phyloP scores from a whole-genome alignment of 2,329 filamentous ascomycete species.

The Aspergillus hortae region DNA sequence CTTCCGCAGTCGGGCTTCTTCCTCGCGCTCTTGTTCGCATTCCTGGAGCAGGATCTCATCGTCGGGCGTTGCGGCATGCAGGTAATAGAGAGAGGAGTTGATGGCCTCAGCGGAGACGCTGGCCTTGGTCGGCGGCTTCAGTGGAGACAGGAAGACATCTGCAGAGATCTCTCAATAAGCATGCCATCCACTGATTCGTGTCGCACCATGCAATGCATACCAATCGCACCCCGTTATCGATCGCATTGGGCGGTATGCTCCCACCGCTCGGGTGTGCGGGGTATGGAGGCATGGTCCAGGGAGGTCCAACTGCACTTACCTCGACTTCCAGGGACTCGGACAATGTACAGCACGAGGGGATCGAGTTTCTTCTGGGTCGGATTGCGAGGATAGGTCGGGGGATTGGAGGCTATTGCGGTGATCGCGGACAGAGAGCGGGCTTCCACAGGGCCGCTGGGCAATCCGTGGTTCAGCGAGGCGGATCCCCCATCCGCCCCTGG shows the following conservation, averaged over 20 bases:
- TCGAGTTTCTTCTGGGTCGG: slow-evolving; percentile 66
- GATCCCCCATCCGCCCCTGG: slow-evolving; percentile 25
- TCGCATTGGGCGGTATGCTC: background rate
- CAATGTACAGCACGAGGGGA: slow-evolving; percentile 82
- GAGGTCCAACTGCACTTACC: slow-evolving; percentile 48
- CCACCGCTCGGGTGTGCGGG: slow-evolving; percentile 5
- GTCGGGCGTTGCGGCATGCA: slow-evolving; percentile 70
- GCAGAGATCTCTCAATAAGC: slow-evolving; percentile 12
- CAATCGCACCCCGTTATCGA: background rate
- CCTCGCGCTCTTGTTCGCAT: slow-evolving; percentile 35
- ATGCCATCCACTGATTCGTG: background rate
- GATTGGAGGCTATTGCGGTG: slow-evolving; percentile 77
- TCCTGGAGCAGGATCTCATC: slow-evolving; percentile 46
- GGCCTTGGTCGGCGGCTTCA: slow-evolving; percentile 77
- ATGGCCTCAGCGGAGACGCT: slow-evolving; percentile 87
- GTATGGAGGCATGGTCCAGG: background rate
- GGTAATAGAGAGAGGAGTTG: slow-evolving; percentile 81
- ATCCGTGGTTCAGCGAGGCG: slow-evolving; percentile 13
- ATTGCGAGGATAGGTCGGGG: slow-evolving; percentile 78
- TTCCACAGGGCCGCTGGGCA: slow-evolving; percentile 54
- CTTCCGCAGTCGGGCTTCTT: slow-evolving; percentile 22
- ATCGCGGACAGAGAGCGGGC: slow-evolving; percentile 79
- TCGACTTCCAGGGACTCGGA: slow-evolving; percentile 84
- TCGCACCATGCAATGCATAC: background rate
- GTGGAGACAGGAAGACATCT: slow-evolving; percentile 90